Evolutionary conservation across 441 rosid species (phyloP).

Genomic region (Pelargonium cotyledonis): DNA sequence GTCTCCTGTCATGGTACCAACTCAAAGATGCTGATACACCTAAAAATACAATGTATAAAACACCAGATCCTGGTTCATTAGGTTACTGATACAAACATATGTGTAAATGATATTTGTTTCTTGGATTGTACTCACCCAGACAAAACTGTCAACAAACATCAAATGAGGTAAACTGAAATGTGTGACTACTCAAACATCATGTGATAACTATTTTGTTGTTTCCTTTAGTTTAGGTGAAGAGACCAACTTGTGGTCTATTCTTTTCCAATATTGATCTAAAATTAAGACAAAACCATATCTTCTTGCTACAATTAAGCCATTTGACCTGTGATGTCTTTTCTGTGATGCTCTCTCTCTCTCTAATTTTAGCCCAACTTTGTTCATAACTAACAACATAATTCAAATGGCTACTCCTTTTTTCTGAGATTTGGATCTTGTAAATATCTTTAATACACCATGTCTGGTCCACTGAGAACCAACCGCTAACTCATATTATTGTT

Average conservation of each 20-base stretch:
- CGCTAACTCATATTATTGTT: too few relatives aligned
- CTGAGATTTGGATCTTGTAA: too few relatives aligned
- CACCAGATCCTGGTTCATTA: too few relatives aligned
- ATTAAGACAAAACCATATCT: conserved; percentile 1
- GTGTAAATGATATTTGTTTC: neutral
- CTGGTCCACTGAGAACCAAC: too few relatives aligned
- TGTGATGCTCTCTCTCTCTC: too few relatives aligned
- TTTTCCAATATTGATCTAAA: neutral
- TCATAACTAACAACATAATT: too few relatives aligned
- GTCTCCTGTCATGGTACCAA: neutral
- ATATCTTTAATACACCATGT: too few relatives aligned
- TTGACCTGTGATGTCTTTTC: too few relatives aligned
- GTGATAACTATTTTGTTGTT: neutral
- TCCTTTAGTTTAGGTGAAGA: neutral
- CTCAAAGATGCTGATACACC: neutral
- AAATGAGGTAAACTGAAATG: neutral
- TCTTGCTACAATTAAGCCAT: neutral
- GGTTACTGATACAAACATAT: neutral
- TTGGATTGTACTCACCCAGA: too few relatives aligned
- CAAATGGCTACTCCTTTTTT: too few relatives aligned
- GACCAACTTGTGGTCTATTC: neutral
- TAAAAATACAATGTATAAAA: neutral
- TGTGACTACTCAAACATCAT: neutral
- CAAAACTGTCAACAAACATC: too few relatives aligned
- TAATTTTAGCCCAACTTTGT: too few relatives aligned